A percentile compares a stretch with the other conserved stretches of the same genome.
Evolutionary conservation across 345 rosid genomes (phyloP).

Genomic region (Geranium rotundifolium): DNA sequence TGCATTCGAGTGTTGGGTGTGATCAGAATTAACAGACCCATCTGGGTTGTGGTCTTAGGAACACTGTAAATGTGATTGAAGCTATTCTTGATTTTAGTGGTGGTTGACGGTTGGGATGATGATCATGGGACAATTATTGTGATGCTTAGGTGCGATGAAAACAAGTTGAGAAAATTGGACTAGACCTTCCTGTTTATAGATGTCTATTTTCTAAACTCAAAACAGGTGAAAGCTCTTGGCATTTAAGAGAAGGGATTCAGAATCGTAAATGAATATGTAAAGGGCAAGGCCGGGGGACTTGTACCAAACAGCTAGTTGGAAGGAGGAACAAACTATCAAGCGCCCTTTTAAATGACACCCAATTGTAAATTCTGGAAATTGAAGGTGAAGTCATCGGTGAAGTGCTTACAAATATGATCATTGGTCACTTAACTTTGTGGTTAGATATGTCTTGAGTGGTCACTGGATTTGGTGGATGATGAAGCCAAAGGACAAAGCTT

Average conservation of each 20-base stretch:
- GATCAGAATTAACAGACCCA: too few relatives aligned
- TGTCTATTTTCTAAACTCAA: neutral
- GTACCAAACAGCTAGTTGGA: neutral
- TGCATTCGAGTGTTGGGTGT: too few relatives aligned
- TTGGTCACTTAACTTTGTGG: neutral
- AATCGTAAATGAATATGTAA: neutral
- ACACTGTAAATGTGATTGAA: too few relatives aligned
- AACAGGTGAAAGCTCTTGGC: neutral
- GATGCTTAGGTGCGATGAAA: neutral
- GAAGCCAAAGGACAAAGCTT: neutral
- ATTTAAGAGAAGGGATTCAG: neutral
- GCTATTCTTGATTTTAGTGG: neutral
- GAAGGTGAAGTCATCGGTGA: neutral
- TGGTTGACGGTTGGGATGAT: neutral
- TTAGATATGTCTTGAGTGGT: neutral
- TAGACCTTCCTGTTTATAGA: neutral
- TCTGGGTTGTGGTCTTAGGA: too few relatives aligned
- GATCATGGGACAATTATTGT: neutral
- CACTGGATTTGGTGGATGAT: neutral
- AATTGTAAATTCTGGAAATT: neutral
- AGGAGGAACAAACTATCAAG: neutral
- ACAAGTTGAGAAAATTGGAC: neutral
- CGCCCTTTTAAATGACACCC: neutral
- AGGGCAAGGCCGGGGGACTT: neutral
- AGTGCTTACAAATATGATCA: neutral